Evolutionary conservation across 1,284 basidiomycete genomes (phyloP).

Genomic region (Leucocoprinus gongylophorus): DNA sequence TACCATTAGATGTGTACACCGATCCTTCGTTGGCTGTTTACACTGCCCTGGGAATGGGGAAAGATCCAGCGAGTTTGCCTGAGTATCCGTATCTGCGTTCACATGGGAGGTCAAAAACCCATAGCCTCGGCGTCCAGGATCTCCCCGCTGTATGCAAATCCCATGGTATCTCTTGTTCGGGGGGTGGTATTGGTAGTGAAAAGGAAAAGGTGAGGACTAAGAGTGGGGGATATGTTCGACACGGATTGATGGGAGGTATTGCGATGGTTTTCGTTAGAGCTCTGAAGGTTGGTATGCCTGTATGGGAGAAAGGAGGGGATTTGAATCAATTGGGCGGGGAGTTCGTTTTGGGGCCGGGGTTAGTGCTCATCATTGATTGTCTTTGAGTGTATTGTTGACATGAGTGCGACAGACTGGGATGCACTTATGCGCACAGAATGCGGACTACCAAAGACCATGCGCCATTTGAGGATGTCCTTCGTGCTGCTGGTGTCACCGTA

Average conservation of each 20-base stretch:
- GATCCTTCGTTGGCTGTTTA: constrained; percentile 72
- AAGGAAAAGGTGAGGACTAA: neutral
- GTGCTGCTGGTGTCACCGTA: constrained; percentile 44
- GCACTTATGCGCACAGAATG: constrained; percentile 69
- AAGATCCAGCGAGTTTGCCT: constrained; percentile 12
- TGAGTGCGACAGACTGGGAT: constrained; percentile 37
- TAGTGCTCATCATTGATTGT: constrained; percentile 19
- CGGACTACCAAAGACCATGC: constrained; percentile 61
- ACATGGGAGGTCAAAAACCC: constrained; percentile 1
- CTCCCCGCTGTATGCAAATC: too few species aligned
- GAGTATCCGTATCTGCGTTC: neutral
- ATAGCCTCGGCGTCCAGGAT: too few species aligned
- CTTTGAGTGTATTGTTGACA: constrained; percentile 13
- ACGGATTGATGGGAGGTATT: constrained; percentile 57
- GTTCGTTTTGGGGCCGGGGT: constrained; percentile 80
- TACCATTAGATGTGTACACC: constrained; percentile 61
- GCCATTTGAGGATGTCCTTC: constrained; percentile 59
- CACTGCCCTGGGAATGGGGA: constrained; percentile 69
- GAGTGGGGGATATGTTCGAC: constrained; percentile 52
- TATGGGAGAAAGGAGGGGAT: constrained; percentile 77
- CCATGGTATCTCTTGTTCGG: neutral
- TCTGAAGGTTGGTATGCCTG: constrained; percentile 63
- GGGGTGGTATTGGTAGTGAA: neutral
- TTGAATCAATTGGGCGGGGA: constrained; percentile 79
- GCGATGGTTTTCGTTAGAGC: constrained; percentile 65